phyloP scores from a whole-genome alignment of 768 basidiomycete species.

The Tricholoma sp. region DNA sequence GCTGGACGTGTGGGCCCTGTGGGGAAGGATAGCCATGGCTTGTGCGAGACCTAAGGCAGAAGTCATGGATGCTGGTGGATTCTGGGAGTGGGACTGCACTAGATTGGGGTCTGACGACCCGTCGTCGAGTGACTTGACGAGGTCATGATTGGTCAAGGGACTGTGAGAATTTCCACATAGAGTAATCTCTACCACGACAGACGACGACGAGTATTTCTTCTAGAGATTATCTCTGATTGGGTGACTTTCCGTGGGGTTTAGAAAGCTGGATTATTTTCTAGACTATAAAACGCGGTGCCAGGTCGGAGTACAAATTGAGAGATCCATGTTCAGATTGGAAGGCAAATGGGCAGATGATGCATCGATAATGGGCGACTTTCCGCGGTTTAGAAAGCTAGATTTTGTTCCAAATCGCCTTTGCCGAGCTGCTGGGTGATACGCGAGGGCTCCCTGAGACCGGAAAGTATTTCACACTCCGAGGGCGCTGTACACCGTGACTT shows the following conservation, averaged over 20 bases:
- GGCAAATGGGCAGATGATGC: no score
- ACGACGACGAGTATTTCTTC: neutral
- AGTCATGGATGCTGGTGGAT: neutral
- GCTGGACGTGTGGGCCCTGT: neutral
- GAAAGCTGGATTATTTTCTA: neutral
- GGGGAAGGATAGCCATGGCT: neutral
- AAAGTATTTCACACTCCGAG: no score
- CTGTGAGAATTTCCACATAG: neutral
- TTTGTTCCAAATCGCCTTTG: no score
- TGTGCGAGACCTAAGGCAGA: neutral
- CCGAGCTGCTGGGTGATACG: no score
- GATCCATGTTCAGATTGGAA: no score
- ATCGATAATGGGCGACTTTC: no score
- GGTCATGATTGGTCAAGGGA: neutral
- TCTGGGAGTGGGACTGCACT: no score
- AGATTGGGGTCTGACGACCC: neutral
- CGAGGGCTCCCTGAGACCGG: no score
- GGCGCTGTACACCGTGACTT: no score
- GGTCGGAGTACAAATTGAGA: no score
- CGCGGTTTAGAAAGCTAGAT: no score
- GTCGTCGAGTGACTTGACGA: neutral
- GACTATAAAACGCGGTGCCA: neutral
- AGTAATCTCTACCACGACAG: neutral
- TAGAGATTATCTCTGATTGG: no score
- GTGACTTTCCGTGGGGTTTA: neutral